These are phyloP conservation scores for Aquilaria agallochum DNA, from an alignment of 441 rosid genomes.

Conservation along the genomic window DNA sequence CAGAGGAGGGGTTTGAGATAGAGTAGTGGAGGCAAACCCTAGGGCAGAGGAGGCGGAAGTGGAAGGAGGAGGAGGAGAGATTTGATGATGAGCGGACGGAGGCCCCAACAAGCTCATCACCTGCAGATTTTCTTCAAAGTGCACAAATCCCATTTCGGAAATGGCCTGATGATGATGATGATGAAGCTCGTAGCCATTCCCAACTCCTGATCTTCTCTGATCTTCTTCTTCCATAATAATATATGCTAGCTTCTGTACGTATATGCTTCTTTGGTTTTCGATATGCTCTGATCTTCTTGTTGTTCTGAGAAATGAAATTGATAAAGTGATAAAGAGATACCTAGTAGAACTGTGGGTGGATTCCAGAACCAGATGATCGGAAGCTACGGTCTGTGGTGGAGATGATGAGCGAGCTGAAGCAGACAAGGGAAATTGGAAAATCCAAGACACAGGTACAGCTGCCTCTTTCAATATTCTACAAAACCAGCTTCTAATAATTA, in stretches of 20 bases:
- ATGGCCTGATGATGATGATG: constrained; percentile 40
- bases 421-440: no score
- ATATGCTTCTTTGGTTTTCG: not conserved
- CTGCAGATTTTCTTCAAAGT: constrained; percentile 69
- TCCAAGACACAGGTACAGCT: no score
- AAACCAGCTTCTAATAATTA: no score
- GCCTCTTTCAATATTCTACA: no score
- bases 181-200: constrained; percentile 45
- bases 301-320: not conserved
- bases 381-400: no score
- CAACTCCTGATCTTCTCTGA: constrained; percentile 38
- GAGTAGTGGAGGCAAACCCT: constrained; percentile 39
- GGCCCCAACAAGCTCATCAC: constrained; percentile 67
- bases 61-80: constrained; percentile 34
- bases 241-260: not conserved
- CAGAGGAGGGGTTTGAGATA: constrained; percentile 7
- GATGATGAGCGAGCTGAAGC: no score
- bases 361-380: no score
- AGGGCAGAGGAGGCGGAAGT: constrained; percentile 27
- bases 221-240: constrained; percentile 25
- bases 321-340: not conserved
- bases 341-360: not conserved
- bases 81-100: constrained; percentile 26
- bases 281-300: not conserved
- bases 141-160: constrained; percentile 69